Evolutionary conservation across 164 flowering plant genomes (phyloP).

Genomic region (Stephania cephalantha): DNA sequence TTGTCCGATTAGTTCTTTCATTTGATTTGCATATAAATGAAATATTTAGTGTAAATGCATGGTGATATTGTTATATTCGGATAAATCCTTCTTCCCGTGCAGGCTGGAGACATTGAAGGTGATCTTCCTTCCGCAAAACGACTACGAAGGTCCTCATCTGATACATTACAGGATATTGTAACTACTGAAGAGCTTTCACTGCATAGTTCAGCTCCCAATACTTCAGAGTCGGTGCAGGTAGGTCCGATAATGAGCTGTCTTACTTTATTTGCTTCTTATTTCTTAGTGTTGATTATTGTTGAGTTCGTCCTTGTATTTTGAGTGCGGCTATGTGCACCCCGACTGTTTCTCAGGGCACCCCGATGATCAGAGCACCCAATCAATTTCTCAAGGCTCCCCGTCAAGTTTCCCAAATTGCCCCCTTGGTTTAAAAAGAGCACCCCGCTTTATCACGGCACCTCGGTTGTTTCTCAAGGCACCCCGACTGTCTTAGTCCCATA

Average conservation of each 20-base stretch:
- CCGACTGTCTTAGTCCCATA: too few relatives aligned
- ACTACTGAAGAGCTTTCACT: slow-evolving; percentile 84
- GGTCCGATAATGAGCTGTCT: not conserved
- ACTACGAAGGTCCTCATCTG: slow-evolving; percentile 70
- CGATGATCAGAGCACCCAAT: too few relatives aligned
- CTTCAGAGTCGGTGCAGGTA: slow-evolving; percentile 79
- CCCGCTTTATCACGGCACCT: too few relatives aligned
- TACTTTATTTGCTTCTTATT: not conserved
- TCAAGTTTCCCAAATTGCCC: too few relatives aligned
- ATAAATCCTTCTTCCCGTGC: not conserved
- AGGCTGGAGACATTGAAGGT: slow-evolving; percentile 90
- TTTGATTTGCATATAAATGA: not conserved
- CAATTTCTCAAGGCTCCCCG: too few relatives aligned
- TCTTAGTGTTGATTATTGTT: not conserved
- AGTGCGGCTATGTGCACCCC: too few relatives aligned
- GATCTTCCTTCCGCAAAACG: slow-evolving; percentile 70
- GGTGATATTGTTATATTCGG: not conserved
- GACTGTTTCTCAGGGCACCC: too few relatives aligned
- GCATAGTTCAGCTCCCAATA: slow-evolving; percentile 69
- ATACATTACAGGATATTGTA: slow-evolving; percentile 71
- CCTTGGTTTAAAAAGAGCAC: too few relatives aligned
- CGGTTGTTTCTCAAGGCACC: too few relatives aligned
- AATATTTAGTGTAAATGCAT: not conserved
- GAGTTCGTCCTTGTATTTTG: not conserved
- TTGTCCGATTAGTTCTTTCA: not conserved